phyloP scores from a whole-genome alignment of 2,329 filamentous ascomycete genomes.

The Colletotrichum acutatum region DNA sequence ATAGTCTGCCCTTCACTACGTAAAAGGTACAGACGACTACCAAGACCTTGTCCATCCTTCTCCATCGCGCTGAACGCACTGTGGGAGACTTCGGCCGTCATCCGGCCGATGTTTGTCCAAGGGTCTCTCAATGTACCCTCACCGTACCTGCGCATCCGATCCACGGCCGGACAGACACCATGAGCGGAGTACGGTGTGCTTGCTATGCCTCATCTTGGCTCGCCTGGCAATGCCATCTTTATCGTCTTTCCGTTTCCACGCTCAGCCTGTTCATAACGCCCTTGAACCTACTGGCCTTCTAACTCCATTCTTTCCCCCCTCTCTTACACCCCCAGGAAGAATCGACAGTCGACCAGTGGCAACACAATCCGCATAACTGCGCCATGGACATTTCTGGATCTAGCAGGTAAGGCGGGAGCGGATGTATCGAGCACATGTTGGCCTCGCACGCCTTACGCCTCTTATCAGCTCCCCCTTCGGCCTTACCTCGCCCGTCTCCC shows the following conservation, averaged over 20 bases:
- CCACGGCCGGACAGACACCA: neutral
- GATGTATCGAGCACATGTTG: neutral
- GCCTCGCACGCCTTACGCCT: slow-evolving; percentile 11
- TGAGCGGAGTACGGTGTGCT: neutral
- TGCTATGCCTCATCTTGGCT: slow-evolving; percentile 5
- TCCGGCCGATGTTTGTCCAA: slow-evolving; percentile 20
- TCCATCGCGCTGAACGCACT: neutral
- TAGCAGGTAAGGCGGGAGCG: neutral
- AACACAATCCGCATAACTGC: neutral
- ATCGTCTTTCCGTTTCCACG: neutral
- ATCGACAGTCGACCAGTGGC: neutral
- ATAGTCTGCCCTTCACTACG: neutral
- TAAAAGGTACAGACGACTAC: neutral
- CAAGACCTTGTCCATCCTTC: neutral
- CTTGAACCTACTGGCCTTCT: neutral
- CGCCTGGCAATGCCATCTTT: neutral
- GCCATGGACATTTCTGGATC: neutral
- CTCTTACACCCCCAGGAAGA: neutral
- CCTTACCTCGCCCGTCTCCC: slow-evolving; percentile 22
- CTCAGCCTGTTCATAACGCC: neutral
- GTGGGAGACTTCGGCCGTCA: slow-evolving; percentile 24
- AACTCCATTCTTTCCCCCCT: neutral
- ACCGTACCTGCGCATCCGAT: slow-evolving; percentile 11
- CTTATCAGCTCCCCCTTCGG: slow-evolving; percentile 30
- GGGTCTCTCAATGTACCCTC: neutral